phyloP scores from a whole-genome alignment of 371 early-diverging fungal species.

The Quaeritorhiza haematococci region DNA sequence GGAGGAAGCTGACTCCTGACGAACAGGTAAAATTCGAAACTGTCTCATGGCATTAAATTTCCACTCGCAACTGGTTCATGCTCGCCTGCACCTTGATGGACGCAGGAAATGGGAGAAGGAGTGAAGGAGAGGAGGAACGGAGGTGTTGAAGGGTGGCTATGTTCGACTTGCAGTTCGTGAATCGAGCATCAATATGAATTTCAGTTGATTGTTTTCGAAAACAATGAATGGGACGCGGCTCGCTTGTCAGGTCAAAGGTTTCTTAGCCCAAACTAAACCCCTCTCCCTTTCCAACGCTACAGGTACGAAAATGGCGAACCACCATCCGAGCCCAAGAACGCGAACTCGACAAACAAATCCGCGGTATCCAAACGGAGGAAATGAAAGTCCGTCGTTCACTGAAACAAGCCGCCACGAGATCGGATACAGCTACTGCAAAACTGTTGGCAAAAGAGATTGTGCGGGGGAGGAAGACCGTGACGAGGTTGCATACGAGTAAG shows the following conservation, averaged over 20 bases:
- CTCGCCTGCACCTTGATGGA: neutral
- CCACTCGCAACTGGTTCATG: neutral
- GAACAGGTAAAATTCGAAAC: slow-evolving; percentile 27
- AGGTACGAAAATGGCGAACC: slow-evolving; percentile 89
- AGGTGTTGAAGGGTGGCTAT: too few species aligned
- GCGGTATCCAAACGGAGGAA: slow-evolving; percentile 77
- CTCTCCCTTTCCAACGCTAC: neutral
- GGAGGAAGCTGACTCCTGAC: slow-evolving; percentile 39
- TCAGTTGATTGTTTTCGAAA: too few species aligned
- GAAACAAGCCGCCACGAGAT: slow-evolving; percentile 83
- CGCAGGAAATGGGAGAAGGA: too few species aligned
- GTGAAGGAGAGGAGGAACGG: too few species aligned
- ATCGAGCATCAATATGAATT: too few species aligned
- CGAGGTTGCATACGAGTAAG: slow-evolving; percentile 78
- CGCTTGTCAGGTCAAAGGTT: too few species aligned
- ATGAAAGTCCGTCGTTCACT: slow-evolving; percentile 70
- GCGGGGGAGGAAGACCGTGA: slow-evolving; percentile 70
- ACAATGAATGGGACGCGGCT: too few species aligned
- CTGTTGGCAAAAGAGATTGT: slow-evolving; percentile 82
- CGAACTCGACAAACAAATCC: slow-evolving; percentile 77
- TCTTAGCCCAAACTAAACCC: neutral
- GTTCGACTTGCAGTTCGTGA: too few species aligned
- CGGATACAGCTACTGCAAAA: slow-evolving; percentile 71
- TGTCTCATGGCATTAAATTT: neutral
- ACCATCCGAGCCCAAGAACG: slow-evolving; percentile 82